Percentiles rank a stretch among this genome's conserved stretches.
phyloP scores from a whole-genome alignment of 2,329 filamentous ascomycete species.

The Calycina herbarum region DNA sequence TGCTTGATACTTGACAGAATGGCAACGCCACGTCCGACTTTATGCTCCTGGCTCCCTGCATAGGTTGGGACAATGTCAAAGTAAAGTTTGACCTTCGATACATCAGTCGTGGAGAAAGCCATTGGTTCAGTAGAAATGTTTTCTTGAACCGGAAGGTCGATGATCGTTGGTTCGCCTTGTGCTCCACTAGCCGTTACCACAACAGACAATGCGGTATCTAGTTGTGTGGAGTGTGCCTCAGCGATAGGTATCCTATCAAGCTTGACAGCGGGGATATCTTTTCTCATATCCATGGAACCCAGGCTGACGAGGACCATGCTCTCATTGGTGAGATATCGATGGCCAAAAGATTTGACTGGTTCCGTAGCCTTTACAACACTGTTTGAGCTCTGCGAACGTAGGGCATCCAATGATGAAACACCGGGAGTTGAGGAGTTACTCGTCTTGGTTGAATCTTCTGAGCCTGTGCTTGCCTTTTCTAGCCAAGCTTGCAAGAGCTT shows the following conservation, averaged over 20 bases:
- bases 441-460: slow-evolving; percentile 35
- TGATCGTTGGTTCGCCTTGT: slow-evolving; percentile 79
- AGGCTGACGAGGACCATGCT: slow-evolving; percentile 90
- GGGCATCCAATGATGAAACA: slow-evolving; percentile 60
- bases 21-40: slow-evolving; percentile 87
- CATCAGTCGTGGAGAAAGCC: slow-evolving; percentile 78
- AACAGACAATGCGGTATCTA: slow-evolving; percentile 90
- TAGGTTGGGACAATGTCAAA: slow-evolving; percentile 98
- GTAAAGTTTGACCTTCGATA: slow-evolving; percentile 78
- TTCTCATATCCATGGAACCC: slow-evolving; percentile 92
- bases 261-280: slow-evolving; percentile 75
- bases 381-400: slow-evolving; percentile 49
- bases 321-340: slow-evolving; percentile 87
- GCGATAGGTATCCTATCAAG: slow-evolving; percentile 85
- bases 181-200: slow-evolving; percentile 86
- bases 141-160: slow-evolving; percentile 91
- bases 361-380: slow-evolving; percentile 59
- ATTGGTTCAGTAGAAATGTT: slow-evolving; percentile 93
- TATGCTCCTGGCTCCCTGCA: slow-evolving; percentile 81
- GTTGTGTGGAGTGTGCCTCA: slow-evolving; percentile 86
- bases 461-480: slow-evolving; percentile 31
- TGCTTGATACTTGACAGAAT: slow-evolving; percentile 84
- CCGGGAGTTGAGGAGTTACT: slow-evolving; percentile 48
- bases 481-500: slow-evolving; percentile 53
- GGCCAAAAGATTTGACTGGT: slow-evolving; percentile 91